Conservation (phyloP, 2,329 filamentous ascomycete genomes). For the Cytospora piceae region DNA sequence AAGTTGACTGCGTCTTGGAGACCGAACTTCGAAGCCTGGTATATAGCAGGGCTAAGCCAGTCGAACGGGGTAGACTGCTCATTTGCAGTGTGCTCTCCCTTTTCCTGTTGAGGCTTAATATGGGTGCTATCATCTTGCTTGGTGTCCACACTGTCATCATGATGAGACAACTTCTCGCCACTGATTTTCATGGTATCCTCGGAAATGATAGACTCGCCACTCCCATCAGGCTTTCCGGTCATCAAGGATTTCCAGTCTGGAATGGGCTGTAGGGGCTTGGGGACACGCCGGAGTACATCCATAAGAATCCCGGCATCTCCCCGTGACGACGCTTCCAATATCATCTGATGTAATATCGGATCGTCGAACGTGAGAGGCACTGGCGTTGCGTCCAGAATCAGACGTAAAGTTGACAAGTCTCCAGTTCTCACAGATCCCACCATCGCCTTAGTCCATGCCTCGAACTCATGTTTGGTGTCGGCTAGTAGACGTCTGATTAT, state of each 20-base stretch:
- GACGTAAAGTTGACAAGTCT: neutral
- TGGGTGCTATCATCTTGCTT: neutral
- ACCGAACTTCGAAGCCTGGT: neutral
- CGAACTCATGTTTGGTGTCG: neutral
- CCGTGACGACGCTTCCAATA: neutral
- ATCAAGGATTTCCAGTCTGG: constrained; percentile 2
- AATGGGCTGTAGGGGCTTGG: neutral
- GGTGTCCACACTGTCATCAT: neutral
- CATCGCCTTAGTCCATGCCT: neutral
- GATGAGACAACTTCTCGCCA: neutral
- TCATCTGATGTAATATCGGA: neutral
- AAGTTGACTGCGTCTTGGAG: neutral
- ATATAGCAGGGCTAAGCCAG: neutral
- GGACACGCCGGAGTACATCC: neutral
- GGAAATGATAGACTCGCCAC: no score
- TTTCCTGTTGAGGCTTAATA: neutral
- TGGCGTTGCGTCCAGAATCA: neutral
- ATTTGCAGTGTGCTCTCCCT: neutral
- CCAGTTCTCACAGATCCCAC: constrained; percentile 6
- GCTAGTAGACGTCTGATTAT: neutral
- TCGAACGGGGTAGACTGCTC: neutral
- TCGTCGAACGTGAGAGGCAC: neutral
- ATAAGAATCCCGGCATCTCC: neutral
- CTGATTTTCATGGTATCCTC: neutral
- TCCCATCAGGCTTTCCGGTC: no score